Evolutionary conservation across 129 eudicot species (phyloP), one percentile per base, ranked within the genome.

Genomic region (Lonicera japonica): DNA sequence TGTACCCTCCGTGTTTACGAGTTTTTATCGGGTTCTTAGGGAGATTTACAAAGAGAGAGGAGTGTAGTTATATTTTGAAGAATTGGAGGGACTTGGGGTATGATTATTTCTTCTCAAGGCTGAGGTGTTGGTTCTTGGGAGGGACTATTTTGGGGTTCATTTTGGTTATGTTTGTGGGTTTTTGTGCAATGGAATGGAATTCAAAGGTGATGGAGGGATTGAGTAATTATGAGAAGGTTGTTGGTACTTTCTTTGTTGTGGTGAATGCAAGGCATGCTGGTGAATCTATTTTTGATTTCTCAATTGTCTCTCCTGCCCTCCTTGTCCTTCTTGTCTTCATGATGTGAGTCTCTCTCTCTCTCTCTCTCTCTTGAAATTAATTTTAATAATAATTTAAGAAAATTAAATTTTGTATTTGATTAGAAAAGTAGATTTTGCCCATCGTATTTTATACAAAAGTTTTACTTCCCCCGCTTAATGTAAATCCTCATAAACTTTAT

Each of bases 1-100:
- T 88, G 41, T 88, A 46, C 60, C 89, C 96, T 3, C 70, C 89
- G 0, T 61, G 68, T 66, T 68, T 88, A 41, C 63, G 96, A 58
- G 53, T 77, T 20, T 61, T 61, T 8, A 54, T 88, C 40, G 74
- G 89, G 87, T 59, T 67, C 24, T 41, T 82, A 15, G 79, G 83
- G 2, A 77, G 77, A 23, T 62, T 71, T 21, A 47, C 58, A 11
- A 88, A 85, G 72, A 85, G 64, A 38, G 61, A 36, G 8, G 87
- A 88, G 64, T 61, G 65, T 11, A 61, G 11, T 10, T 82, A 82
- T 67, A 63, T 89, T 63, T 19, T 89, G 59, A 55, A 72, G 36
- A 70, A 77, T 60, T 18, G 51, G 8, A 60, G 46, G 25, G 54
- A 64, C 16, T 34, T 63, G 4, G 68, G 64, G 5, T 65, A 57